phyloP scores from a whole-genome alignment of 495 filamentous ascomycete genomes.

The Neurospora sp. region DNA sequence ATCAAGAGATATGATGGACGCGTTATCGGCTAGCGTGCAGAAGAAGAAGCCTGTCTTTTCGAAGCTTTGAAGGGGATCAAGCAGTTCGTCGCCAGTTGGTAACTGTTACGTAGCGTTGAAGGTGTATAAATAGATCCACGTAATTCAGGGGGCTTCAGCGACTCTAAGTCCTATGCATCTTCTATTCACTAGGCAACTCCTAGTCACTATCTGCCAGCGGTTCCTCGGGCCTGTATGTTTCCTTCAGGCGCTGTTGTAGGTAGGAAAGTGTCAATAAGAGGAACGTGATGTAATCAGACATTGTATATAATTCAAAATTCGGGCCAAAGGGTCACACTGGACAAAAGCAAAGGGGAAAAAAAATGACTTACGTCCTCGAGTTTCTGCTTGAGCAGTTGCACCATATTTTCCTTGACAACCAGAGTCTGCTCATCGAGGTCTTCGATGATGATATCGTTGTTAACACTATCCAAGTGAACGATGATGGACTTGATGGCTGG shows the following conservation, averaged over 20 bases:
- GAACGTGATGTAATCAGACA: not conserved
- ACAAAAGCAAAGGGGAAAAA: not conserved
- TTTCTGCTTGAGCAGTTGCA: conserved; percentile 46
- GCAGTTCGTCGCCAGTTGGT: not conserved
- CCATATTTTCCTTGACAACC: conserved; percentile 62
- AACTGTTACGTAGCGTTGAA: not conserved
- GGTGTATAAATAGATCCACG: not conserved
- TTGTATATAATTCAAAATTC: not conserved
- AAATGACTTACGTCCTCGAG: conserved; percentile 42
- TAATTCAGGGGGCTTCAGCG: not conserved
- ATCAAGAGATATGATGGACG: conserved; percentile 63
- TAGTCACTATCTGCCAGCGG: conserved; percentile 34
- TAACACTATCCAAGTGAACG: conserved; percentile 46
- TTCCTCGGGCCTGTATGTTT: conserved; percentile 27
- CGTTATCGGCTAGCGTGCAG: conserved; percentile 64
- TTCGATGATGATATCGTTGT: conserved; percentile 49
- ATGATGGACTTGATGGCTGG: conserved; percentile 50
- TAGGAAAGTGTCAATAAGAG: not conserved
- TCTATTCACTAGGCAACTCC: not conserved
- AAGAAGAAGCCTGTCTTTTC: conserved; percentile 77
- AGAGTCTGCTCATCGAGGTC: conserved; percentile 65
- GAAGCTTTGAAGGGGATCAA: conserved; percentile 51
- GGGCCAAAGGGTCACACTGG: not conserved
- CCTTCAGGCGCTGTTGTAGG: conserved; percentile 26
- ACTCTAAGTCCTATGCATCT: not conserved